Evolutionary conservation across 176 grass and related monocot genomes (phyloP).

Genomic region (Oryza glumipatula): DNA sequence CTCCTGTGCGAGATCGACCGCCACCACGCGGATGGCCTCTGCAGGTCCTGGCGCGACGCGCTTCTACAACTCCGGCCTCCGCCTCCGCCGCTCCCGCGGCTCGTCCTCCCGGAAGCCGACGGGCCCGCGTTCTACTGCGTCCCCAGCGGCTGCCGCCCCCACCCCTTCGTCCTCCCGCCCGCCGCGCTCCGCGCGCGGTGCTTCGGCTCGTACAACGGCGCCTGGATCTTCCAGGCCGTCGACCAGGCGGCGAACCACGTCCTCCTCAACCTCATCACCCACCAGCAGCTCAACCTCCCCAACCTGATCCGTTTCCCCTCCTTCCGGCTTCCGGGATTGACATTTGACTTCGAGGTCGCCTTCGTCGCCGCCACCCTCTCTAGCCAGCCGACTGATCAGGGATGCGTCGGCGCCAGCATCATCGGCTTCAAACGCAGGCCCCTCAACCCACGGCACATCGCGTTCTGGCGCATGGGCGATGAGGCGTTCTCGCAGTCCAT

Average conservation of each 20-base stretch:
- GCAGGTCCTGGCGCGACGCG: too few species aligned
- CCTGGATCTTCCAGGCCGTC: neutral
- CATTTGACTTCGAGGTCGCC: neutral
- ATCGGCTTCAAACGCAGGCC: neutral
- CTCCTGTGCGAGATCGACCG: too few species aligned
- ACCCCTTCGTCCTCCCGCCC: too few species aligned
- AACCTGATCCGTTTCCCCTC: neutral
- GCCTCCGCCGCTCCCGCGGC: neutral
- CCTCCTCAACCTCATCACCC: neutral
- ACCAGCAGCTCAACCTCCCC: neutral
- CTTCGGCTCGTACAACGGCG: too few species aligned
- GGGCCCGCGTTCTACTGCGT: neutral
- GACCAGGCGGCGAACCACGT: neutral
- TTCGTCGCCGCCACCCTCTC: conserved; percentile 17
- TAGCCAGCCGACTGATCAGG: neutral
- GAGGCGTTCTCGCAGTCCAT: neutral
- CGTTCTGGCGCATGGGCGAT: neutral
- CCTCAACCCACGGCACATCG: neutral
- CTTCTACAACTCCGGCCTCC: neutral
- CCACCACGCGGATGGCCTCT: too few species aligned
- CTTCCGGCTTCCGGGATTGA: rapidly evolving
- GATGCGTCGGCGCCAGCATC: neutral
- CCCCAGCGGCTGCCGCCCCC: neutral
- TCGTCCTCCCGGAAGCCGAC: too few species aligned
- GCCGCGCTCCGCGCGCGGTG: too few species aligned